A percentile compares a stretch with the other conserved stretches of the same genome.
phyloP scores from a whole-genome alignment of 2,329 filamentous ascomycete species.

The Botryotinia globosa region DNA sequence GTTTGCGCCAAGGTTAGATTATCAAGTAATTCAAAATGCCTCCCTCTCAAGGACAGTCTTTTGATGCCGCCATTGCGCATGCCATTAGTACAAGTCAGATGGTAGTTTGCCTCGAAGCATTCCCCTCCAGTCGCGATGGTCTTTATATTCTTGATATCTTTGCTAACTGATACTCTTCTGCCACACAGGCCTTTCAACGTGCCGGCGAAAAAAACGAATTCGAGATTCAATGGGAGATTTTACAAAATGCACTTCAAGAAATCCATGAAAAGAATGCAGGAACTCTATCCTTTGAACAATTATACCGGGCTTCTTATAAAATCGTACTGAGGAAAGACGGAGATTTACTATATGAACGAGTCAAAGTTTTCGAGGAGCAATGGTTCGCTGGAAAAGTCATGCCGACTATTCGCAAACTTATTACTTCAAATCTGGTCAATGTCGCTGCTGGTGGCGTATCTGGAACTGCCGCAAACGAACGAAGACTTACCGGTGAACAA shows the following conservation, averaged over 20 bases:
- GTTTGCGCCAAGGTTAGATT: neutral
- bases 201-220: slow-evolving; percentile 68
- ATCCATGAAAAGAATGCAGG: slow-evolving; percentile 94
- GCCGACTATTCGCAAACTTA: slow-evolving; percentile 64
- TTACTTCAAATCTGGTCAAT: slow-evolving; percentile 64
- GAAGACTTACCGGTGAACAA: slow-evolving; percentile 74
- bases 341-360: slow-evolving; percentile 73
- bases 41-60: neutral
- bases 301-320: slow-evolving; percentile 92
- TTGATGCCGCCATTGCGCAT: slow-evolving; percentile 1
- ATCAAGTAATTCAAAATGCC: neutral
- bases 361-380: slow-evolving; percentile 74
- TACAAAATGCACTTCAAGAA: slow-evolving; percentile 74
- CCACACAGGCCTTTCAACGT: slow-evolving; percentile 50
- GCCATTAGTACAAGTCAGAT: slow-evolving; percentile 3
- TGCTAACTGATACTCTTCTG: slow-evolving; percentile 18
- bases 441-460: slow-evolving; percentile 56
- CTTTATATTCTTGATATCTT: neutral
- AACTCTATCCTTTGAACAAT: slow-evolving; percentile 85
- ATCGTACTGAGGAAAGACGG: slow-evolving; percentile 88
- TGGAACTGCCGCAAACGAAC: slow-evolving; percentile 70
- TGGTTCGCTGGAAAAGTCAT: slow-evolving; percentile 79
- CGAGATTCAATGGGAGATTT: slow-evolving; percentile 76
- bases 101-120: slow-evolving; percentile 1
- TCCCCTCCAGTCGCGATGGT: neutral